Percentiles rank a stretch among this genome's conserved stretches.
These are phyloP conservation scores for Myrmaecium sp. DNA, from an alignment of 2,329 filamentous ascomycete species.

Conservation along the genomic window DNA sequence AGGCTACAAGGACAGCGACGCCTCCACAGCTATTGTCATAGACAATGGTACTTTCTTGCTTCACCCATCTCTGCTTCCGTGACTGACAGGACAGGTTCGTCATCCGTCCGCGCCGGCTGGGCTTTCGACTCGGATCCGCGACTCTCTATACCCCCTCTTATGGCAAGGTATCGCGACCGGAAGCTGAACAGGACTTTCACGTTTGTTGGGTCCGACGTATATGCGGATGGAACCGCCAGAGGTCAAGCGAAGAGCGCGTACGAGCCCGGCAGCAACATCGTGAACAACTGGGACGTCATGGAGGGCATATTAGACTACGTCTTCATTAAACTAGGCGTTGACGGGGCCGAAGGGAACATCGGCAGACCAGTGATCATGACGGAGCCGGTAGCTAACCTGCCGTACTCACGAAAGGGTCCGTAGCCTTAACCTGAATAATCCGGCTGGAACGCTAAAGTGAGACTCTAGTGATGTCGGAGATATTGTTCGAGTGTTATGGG, in stretches of 20 bases:
- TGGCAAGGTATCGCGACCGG: constrained; percentile 87
- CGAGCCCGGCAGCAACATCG: constrained; percentile 74
- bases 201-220: constrained; percentile 85
- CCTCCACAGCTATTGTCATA: constrained; percentile 69
- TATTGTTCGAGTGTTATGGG: constrained; percentile 89
- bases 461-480: constrained; percentile 75
- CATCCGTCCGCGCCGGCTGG: constrained; percentile 81
- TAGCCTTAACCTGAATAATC: constrained; percentile 6
- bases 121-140: constrained; percentile 77
- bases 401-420: constrained; percentile 75
- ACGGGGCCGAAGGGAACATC: constrained; percentile 54
- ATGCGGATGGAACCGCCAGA: constrained; percentile 80
- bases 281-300: constrained; percentile 97
- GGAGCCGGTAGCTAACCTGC: constrained; percentile 79
- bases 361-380: constrained; percentile 89
- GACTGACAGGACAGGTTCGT: constrained; percentile 47
- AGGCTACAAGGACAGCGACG: constrained; percentile 50
- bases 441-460: constrained; percentile 10
- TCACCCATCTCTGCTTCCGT: neutral
- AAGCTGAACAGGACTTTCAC: constrained; percentile 84
- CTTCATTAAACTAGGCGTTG: constrained; percentile 84
- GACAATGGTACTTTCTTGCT: constrained; percentile 64
- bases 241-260: constrained; percentile 85
- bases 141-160: constrained; percentile 69
- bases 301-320: constrained; percentile 88